Percentiles rank a stretch among this genome's conserved stretches.
Evolutionary conservation across 306 rosid species (phyloP).

Genomic region (Chamaecrista fasciculata): DNA sequence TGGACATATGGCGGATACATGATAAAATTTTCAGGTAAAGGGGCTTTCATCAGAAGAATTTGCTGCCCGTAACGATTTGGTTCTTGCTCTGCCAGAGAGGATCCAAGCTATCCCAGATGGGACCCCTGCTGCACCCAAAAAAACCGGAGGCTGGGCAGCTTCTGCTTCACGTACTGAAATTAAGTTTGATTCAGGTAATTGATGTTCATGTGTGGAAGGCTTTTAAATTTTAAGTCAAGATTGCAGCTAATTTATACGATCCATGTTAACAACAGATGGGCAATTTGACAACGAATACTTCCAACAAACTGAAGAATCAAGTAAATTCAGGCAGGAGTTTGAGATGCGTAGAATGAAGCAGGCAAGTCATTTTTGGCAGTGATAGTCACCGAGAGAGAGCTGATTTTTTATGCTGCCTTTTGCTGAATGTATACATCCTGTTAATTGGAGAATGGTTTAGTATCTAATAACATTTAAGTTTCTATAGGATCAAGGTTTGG

Average conservation of each 20-base stretch:
- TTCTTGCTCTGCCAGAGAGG: constrained; percentile 65
- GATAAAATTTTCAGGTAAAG: constrained; percentile 53
- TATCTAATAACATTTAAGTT: constrained; percentile 23
- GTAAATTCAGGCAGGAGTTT: constrained; percentile 62
- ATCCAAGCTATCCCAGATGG: constrained; percentile 76
- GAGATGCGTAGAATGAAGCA: constrained; percentile 76
- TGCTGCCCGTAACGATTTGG: constrained; percentile 72
- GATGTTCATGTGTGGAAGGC: background rate
- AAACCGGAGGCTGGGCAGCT: constrained; percentile 58
- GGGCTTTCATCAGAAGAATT: constrained; percentile 81
- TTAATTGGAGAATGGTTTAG: constrained; percentile 3
- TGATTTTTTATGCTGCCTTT: constrained; percentile 1
- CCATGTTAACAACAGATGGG: constrained; percentile 44
- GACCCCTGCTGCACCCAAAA: constrained; percentile 51
- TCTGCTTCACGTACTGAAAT: constrained; percentile 64
- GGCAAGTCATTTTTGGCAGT: constrained; percentile 44
- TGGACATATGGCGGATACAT: background rate
- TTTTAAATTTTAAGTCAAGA: background rate
- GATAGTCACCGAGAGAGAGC: background rate
- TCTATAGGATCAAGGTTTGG: constrained; percentile 95
- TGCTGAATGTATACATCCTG: background rate
- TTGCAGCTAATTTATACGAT: background rate
- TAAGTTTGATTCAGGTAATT: constrained; percentile 65
- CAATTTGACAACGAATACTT: constrained; percentile 58
- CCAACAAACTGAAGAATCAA: constrained; percentile 55